phyloP scores from a whole-genome alignment of 257 asterid species.

The Cinchona pubescens region DNA sequence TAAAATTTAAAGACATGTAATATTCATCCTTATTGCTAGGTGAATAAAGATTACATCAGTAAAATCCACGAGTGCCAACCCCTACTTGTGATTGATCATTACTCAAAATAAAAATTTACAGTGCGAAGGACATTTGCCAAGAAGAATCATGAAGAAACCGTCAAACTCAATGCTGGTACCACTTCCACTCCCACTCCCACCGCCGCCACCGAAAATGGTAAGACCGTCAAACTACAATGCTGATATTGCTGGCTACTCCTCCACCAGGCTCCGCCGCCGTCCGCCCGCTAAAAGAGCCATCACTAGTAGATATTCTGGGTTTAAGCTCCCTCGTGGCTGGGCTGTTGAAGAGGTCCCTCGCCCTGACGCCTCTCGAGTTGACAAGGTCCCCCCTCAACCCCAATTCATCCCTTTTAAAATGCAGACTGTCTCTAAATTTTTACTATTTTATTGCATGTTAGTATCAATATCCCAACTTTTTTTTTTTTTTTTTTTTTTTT shows the following conservation, averaged over 20 bases:
- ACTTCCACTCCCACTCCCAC: background rate
- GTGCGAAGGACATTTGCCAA: too few relatives aligned
- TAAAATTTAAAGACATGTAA: too few relatives aligned
- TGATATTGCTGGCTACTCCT: slow-evolving; percentile 16
- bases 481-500: background rate
- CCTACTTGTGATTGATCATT: too few relatives aligned
- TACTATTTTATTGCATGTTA: background rate
- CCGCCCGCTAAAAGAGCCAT: too few relatives aligned
- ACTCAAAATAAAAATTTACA: too few relatives aligned
- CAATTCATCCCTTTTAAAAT: too few relatives aligned
- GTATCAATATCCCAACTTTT: background rate
- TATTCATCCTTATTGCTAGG: too few relatives aligned
- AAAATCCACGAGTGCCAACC: too few relatives aligned
- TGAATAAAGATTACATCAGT: too few relatives aligned
- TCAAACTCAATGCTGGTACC: too few relatives aligned
- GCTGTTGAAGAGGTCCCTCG: slow-evolving; percentile 58
- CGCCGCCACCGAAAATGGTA: background rate
- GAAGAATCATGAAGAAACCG: too few relatives aligned
- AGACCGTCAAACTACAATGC: background rate
- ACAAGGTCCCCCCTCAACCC: slow-evolving; percentile 38
- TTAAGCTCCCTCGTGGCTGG: slow-evolving; percentile 62
- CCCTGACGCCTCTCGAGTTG: slow-evolving; percentile 40
- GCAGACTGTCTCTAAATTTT: background rate
- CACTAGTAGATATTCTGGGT: slow-evolving; percentile 18
- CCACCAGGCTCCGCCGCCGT: slow-evolving; percentile 29